These are phyloP conservation scores for Pittosporum tobira DNA, from an alignment of 129 eudicot genomes.

Conservation along the genomic window DNA sequence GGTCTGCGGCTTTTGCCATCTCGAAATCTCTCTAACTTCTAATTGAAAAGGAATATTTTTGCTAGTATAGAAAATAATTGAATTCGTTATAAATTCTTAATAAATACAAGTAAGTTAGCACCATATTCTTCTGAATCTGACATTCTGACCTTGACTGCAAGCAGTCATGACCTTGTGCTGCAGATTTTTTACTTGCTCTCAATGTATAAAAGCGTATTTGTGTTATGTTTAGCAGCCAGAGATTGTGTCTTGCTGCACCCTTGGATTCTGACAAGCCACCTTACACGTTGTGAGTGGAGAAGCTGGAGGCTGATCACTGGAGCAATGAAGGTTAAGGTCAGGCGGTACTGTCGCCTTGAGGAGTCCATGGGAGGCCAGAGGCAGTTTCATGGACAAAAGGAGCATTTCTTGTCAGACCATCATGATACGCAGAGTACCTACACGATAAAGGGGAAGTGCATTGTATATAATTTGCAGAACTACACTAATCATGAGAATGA, in stretches of 20 bases:
- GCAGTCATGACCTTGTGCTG: no score
- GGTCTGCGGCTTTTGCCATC: no score
- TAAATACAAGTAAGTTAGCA: no score
- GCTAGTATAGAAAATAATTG: no score
- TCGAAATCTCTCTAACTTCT: no score
- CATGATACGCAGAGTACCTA: conserved; percentile 12
- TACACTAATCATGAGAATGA: conserved; percentile 16
- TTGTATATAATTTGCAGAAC: conserved; percentile 14
- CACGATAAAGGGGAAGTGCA: conserved; percentile 12
- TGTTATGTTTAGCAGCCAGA: conserved; percentile 8
- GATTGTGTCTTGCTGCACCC: conserved; percentile 16
- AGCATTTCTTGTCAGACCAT: conserved; percentile 11
- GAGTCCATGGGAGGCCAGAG: conserved; percentile 13
- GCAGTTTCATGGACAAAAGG: conserved; percentile 8
- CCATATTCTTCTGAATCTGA: no score
- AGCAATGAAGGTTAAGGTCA: conserved; percentile 13
- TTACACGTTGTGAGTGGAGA: conserved; percentile 12
- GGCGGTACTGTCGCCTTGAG: conserved; percentile 15
- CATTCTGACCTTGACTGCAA: no score
- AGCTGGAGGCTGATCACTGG: conserved; percentile 16
- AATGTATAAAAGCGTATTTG: no score
- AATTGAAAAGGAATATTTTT: no score
- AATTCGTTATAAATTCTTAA: no score
- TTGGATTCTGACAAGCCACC: conserved; percentile 11
- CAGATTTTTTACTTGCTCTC: no score